A percentile compares a stretch with the other conserved stretches of the same genome.
phyloP scores from a whole-genome alignment of 2,329 filamentous ascomycete genomes.

The Penicillium sp. region DNA sequence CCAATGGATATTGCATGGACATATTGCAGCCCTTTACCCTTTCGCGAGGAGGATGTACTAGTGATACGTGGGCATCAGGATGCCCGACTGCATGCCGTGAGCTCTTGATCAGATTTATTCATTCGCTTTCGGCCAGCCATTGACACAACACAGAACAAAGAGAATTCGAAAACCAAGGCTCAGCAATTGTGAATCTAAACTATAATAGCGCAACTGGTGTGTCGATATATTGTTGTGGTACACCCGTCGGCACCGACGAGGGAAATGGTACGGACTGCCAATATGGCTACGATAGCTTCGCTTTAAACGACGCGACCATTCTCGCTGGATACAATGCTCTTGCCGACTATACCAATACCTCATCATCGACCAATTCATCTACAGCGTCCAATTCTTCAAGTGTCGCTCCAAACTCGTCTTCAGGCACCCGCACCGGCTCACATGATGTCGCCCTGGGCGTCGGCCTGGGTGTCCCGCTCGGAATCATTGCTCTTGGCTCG shows the following conservation, averaged over 20 bases:
- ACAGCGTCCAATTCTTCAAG: slow-evolving; percentile 5
- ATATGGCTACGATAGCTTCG: slow-evolving; percentile 23
- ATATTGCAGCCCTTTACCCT: slow-evolving; percentile 25
- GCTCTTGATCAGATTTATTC: neutral
- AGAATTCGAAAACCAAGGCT: slow-evolving; percentile 11
- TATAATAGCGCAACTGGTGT: slow-evolving; percentile 4
- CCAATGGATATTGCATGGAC: slow-evolving; percentile 31
- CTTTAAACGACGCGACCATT: slow-evolving; percentile 21
- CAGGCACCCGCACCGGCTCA: slow-evolving; percentile 2
- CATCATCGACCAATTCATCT: neutral
- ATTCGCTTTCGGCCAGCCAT: neutral
- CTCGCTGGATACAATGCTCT: slow-evolving; percentile 23
- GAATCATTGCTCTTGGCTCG: slow-evolving; percentile 28
- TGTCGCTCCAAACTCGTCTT: neutral
- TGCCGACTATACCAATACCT: neutral
- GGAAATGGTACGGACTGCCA: slow-evolving; percentile 15
- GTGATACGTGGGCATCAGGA: slow-evolving; percentile 26
- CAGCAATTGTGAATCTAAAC: slow-evolving; percentile 22
- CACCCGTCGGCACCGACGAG: slow-evolving; percentile 9
- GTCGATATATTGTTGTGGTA: slow-evolving; percentile 28
- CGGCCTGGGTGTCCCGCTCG: slow-evolving; percentile 31
- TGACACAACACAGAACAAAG: slow-evolving; percentile 8
- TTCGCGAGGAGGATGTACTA: slow-evolving; percentile 30
- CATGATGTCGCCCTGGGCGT: slow-evolving; percentile 26
- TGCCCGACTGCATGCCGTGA: slow-evolving; percentile 25